phyloP scores from a whole-genome alignment of 1,139 yeast genomes.

The Suhomyces anneliseae region DNA sequence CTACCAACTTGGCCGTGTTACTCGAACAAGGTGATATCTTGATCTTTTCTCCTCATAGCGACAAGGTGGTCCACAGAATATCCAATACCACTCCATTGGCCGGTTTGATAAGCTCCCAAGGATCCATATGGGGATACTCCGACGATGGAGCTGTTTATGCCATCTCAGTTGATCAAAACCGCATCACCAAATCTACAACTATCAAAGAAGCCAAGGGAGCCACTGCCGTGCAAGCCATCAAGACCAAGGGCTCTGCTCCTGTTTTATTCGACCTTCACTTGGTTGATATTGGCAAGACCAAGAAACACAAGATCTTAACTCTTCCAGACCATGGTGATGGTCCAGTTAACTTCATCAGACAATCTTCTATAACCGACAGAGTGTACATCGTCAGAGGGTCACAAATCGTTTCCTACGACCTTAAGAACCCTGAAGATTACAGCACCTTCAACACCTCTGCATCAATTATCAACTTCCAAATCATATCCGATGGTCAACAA shows the following conservation, averaged over 20 bases:
- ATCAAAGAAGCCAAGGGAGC: slow-evolving; percentile 13
- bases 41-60: slow-evolving; percentile 42
- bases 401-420: slow-evolving; percentile 8
- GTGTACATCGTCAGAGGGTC: slow-evolving; percentile 8
- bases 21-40: slow-evolving; percentile 39
- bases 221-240: slow-evolving; percentile 9
- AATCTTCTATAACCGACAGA: slow-evolving; percentile 8
- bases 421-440: slow-evolving; percentile 1
- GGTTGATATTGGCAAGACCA: slow-evolving; percentile 16
- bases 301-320: slow-evolving; percentile 7
- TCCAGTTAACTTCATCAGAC: slow-evolving; percentile 4
- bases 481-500: slow-evolving; percentile 7
- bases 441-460: slow-evolving; percentile 5
- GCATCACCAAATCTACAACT: slow-evolving; percentile 17
- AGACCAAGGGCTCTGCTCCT: slow-evolving; percentile 10
- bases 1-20: slow-evolving; percentile 31
- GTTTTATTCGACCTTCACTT: slow-evolving; percentile 11
- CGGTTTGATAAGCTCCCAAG: slow-evolving; percentile 16
- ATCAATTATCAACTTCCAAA: slow-evolving; percentile 8
- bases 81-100: slow-evolving; percentile 18
- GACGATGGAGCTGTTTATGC: slow-evolving; percentile 16
- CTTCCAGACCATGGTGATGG: slow-evolving; percentile 2
- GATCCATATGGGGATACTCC: slow-evolving; percentile 22
- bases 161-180: slow-evolving; percentile 18
- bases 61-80: slow-evolving; percentile 35